phyloP scores from a whole-genome alignment of 148 eudicot species.

The Vaccinium macrocarpon region DNA sequence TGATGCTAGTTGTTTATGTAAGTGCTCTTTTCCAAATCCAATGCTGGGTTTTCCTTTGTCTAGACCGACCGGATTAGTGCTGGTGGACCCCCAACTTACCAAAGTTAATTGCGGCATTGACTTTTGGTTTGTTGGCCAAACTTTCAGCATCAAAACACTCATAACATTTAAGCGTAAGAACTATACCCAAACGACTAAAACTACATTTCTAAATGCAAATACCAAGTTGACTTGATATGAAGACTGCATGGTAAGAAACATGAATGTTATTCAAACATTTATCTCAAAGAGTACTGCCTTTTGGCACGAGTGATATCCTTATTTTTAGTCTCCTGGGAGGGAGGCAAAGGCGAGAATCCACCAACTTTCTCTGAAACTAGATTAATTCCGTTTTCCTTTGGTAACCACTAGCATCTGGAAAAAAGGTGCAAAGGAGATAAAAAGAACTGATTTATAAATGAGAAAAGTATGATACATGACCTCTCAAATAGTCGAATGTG shows the following conservation, averaged over 20 bases:
- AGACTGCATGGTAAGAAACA: neutral
- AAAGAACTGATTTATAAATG: neutral
- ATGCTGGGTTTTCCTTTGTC: slow-evolving; percentile 29
- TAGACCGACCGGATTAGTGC: slow-evolving; percentile 22
- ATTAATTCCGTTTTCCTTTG: slow-evolving; percentile 54
- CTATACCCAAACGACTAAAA: neutral
- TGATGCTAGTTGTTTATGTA: slow-evolving; percentile 24
- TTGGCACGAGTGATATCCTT: slow-evolving; percentile 29
- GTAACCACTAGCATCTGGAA: slow-evolving; percentile 56
- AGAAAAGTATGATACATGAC: neutral
- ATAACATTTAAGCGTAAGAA: slow-evolving; percentile 8
- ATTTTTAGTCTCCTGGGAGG: slow-evolving; percentile 38
- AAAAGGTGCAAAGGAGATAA: slow-evolving; percentile 7
- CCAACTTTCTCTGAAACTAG: slow-evolving; percentile 36
- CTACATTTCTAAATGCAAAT: neutral
- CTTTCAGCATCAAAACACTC: slow-evolving; percentile 30
- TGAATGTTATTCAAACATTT: neutral
- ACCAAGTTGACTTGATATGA: neutral
- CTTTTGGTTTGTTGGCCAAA: slow-evolving; percentile 26
- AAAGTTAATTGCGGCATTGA: slow-evolving; percentile 12
- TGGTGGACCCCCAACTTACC: slow-evolving; percentile 27
- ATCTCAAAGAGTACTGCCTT: slow-evolving; percentile 37
- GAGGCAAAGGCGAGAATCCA: slow-evolving; percentile 30
- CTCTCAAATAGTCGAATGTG: neutral
- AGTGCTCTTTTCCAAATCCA: slow-evolving; percentile 27